phyloP scores from a whole-genome alignment of 352 stramenopile species.

The Pythium coloratum region DNA sequence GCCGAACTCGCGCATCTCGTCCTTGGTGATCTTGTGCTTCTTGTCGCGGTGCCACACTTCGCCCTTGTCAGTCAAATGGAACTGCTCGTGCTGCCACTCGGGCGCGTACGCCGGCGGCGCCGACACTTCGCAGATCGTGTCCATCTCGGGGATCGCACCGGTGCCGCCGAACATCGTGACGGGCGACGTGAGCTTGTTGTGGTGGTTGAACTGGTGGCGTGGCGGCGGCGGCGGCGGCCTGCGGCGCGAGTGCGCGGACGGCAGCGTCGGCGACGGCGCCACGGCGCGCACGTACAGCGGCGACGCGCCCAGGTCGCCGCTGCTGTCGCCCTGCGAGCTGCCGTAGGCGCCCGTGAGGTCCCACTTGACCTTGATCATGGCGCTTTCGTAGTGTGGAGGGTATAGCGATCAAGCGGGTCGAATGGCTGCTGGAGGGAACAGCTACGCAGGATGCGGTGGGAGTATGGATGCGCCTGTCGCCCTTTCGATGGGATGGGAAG shows the following conservation, averaged over 20 bases:
- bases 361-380: slow-evolving; percentile 78
- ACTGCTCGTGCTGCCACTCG: slow-evolving; percentile 57
- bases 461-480: not conserved
- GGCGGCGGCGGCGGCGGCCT: slow-evolving; percentile 16
- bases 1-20: slow-evolving; percentile 66
- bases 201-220: not conserved
- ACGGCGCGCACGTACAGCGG: slow-evolving; percentile 6
- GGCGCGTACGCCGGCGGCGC: slow-evolving; percentile 42
- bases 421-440: not conserved
- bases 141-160: slow-evolving; percentile 50
- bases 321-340: slow-evolving; percentile 17
- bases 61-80: slow-evolving; percentile 56
- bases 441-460: too few relatives aligned
- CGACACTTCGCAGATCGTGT: slow-evolving; percentile 73
- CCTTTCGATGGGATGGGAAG: not conserved
- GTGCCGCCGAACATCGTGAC: slow-evolving; percentile 30
- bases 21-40: slow-evolving; percentile 57
- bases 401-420: not conserved
- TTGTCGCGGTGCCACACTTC: slow-evolving; percentile 54
- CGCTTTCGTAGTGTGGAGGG: too few relatives aligned
- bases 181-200: slow-evolving; percentile 21
- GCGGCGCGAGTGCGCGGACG: slow-evolving; percentile 5
- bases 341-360: slow-evolving; percentile 41
- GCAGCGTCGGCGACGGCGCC: not conserved
- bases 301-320: not conserved